Percentiles rank a stretch among this genome's conserved stretches.
Evolutionary conservation across 352 stramenopile species (phyloP).

Genomic region (Phytophthora lateralis): DNA sequence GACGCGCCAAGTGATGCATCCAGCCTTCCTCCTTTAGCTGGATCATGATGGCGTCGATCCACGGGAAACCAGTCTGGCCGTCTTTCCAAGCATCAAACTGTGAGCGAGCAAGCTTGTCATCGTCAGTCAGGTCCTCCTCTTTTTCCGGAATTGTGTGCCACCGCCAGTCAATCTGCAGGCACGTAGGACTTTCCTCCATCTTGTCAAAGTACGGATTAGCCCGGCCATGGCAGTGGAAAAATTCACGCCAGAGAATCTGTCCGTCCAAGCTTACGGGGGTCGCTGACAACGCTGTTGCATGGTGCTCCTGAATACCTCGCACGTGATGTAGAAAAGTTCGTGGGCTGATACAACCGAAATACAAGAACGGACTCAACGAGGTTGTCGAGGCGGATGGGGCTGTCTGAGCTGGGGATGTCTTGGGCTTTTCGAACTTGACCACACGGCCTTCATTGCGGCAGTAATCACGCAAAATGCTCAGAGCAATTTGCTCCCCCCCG

Average conservation of each 20-base stretch:
- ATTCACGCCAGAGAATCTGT: slow-evolving; percentile 97
- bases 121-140: slow-evolving; percentile 68
- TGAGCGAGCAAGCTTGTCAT: slow-evolving; percentile 81
- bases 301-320: slow-evolving; percentile 69
- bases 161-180: slow-evolving; percentile 84
- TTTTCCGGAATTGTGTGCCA: slow-evolving; percentile 85
- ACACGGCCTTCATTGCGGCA: slow-evolving; percentile 86
- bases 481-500: slow-evolving; percentile 68
- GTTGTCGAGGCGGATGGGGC: slow-evolving; percentile 93
- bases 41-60: slow-evolving; percentile 98
- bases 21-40: slow-evolving; percentile 91
- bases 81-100: slow-evolving; percentile 95
- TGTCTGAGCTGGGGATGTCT: slow-evolving; percentile 93
- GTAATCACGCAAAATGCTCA: slow-evolving; percentile 71
- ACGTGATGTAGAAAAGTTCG: slow-evolving; percentile 93
- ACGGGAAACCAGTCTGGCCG: slow-evolving; percentile 96
- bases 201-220: slow-evolving; percentile 92
- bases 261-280: slow-evolving; percentile 93
- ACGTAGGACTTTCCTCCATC: slow-evolving; percentile 95
- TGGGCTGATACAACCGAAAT: slow-evolving; percentile 92
- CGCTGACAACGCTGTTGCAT: slow-evolving; percentile 69
- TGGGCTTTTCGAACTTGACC: slow-evolving; percentile 97
- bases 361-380: slow-evolving; percentile 95
- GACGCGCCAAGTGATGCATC: slow-evolving; percentile 90
- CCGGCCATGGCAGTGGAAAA: slow-evolving; percentile 89